Conservation (phyloP, 176 grass and related monocot species). For the Rhynchospora breviuscula region DNA sequence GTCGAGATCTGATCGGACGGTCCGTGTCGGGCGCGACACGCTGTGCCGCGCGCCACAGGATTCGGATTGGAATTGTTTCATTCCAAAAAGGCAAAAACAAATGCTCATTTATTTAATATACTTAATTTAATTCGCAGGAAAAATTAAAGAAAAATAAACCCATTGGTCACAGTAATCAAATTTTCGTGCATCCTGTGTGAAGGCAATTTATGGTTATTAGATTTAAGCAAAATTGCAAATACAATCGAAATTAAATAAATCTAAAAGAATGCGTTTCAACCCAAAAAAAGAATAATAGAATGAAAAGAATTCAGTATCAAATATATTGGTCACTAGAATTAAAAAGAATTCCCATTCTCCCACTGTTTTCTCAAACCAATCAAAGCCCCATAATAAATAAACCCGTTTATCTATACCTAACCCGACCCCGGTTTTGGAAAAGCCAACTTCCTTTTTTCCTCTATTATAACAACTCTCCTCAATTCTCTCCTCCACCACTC, state of each 20-base stretch:
- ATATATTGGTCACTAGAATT: too few relatives aligned
- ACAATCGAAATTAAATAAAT: too few relatives aligned
- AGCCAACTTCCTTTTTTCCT: background rate
- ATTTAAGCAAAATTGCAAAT: background rate
- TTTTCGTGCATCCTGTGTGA: background rate
- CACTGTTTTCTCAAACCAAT: constrained; percentile 22
- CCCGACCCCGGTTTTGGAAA: constrained; percentile 10
- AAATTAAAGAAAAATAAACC: too few relatives aligned
- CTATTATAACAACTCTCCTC: background rate
- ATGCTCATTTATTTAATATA: background rate
- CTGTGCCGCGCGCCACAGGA: too few relatives aligned
- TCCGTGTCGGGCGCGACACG: too few relatives aligned
- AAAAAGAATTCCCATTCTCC: background rate
- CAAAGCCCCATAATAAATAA: background rate
- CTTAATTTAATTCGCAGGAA: background rate
- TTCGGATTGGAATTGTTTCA: too few relatives aligned
- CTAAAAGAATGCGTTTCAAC: background rate
- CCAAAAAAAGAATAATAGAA: background rate
- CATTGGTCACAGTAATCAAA: background rate
- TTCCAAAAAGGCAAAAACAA: too few relatives aligned
- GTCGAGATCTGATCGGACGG: too few relatives aligned
- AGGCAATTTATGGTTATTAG: background rate
- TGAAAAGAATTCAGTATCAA: background rate
- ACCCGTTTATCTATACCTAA: background rate
- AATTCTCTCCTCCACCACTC: background rate